Base-by-base conservation (phyloP, 176 grass and related monocot species). In the Bolboschoenus planiculmis region DNA sequence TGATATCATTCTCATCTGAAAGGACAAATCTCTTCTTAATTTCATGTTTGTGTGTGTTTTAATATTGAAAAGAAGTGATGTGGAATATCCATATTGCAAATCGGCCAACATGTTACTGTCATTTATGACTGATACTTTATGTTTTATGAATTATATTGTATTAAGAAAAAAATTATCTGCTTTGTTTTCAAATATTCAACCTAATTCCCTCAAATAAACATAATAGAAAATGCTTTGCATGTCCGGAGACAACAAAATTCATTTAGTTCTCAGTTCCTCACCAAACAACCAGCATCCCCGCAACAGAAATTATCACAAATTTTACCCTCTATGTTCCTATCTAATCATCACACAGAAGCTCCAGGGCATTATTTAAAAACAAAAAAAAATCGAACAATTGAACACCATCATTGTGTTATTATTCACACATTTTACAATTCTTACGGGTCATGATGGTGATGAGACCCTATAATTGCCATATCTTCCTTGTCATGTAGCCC, bases 381-480 rank as follows among this genome's bases (percentile, higher is more conserved):
- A 74, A 81, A 61, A 58, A 74, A 81, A 61, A 58, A 33, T 18
- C 4, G 20, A 81, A 81, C 78, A 43, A 8, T 26, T 24, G 35
- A 81, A 81, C 20, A 26, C 78, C 8, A 61, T 15, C 13, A 15
- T 62, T 47, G 78, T 57, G 35, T 37, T 36, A 35, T 59, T 56
- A 59, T 55, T 82, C 57, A 66, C 42, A 47, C 58, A 46, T 20
- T 81, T 63, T 30, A 63, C 2, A 31, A 5, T 65, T 77, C 13
- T 82, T 82, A 46, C 6, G n/a, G 46, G 37, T 63, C 57, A 20
- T 82, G 53, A 13, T 10, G 56, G 56, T 80, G 78, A 48, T 82
- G 56, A 56, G 31, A 29, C 23, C 58, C 80, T 0, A 82, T 82
- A 26, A 82, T 50, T 10, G 3, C 4, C 40, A 15, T 47, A 20